Base-by-base conservation (phyloP, 345 rosid genomes). In the Lenwebbia sp. region DNA sequence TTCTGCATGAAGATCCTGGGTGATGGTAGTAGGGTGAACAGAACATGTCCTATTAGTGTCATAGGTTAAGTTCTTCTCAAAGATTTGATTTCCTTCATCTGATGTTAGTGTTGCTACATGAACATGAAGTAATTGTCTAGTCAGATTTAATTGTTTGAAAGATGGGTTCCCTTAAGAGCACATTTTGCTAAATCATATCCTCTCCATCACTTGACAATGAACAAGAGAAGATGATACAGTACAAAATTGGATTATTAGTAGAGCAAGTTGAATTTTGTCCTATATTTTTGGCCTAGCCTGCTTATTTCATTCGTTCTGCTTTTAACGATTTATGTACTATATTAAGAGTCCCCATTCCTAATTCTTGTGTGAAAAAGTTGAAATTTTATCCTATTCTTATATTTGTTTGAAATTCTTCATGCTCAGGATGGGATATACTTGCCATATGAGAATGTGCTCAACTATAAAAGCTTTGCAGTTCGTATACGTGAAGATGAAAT, bases 391-490 rank as follows among this genome's bases (percentile, higher is more conserved):
- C 47, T 70, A 5, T 53, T 17, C 33, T 70, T 51, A 22, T 87
- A 52, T 47, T 87, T 86, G 33, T 52, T 88, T 28, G 78, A 88
- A 57, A 85, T 91, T 87, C 85, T 85, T 83, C 82, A 86, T 89
- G 82, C 83, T 82, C 86, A 96, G 99, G 99, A 97, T 89, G 99
- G 98, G 88, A 97, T 97, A 84, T 97, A 92, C 91, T 90, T 97
- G 86, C 99, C 99, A 17, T 97, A 95, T 37, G 99, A 97, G 92
- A 97, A 96, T 92, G 89, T 97, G 56, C 95, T 97, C 88, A 96
- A 96, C 87, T 97, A 96, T 84, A 96, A 95, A 85, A 97, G 99
- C 92, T 97, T 97, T 91, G 96, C 99, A 4, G 95, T 97, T 84
- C 92, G 99, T 82, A 86, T 97, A 44, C 84, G 47, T 22, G 99